Evolutionary conservation across 176 grass and related monocot species (phyloP), one percentile per base, ranked within the genome.

Genomic region (Urochloa ruziziensis): DNA sequence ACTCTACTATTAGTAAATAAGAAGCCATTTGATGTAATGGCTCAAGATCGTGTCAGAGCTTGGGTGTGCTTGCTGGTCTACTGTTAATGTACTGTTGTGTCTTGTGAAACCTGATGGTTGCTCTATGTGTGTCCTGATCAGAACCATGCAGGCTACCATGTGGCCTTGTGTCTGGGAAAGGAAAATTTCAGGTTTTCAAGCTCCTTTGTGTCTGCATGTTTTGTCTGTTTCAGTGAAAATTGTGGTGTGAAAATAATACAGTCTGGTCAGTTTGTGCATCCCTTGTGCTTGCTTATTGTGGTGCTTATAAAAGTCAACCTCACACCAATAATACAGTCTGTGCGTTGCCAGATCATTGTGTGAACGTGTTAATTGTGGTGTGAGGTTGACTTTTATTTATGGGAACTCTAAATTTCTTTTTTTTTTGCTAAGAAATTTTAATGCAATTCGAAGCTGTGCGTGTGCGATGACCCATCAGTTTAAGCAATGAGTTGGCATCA

Each of bases 1-100:
- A 10, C 44, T 75, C 56, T 51, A 10, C 44, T 75, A 75, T 18
- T 34, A 62, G 37, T 78, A 78, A 77, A 62, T 78, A 78, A 78
- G 37, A 44, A 78, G 57, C 57, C 75, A 78, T 78, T 10, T 44
- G 56, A 7, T 78, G 57, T 25, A 21, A 78, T 62, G 75, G 75
- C 51, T 78, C 75, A 10, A 59, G 52, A 30, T 18, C 42, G 24
- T 29, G 73, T 58, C 25, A n/a, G 37, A 40, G n/a, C 7, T 62
- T 59, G 73, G 53, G 34, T 76, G 34, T 76, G 14, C 34, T 76
- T 57, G 73, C 25, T 28, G n/a, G 16, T 28, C 36, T 51, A 51
- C 23, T 52, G 21, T 24, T 80, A 34, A 12, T 65, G 18, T 49
- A 28, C 44, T 80, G 18, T 7, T 67, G 46, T 68, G 33, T 34